Evolutionary conservation across 805 yeast genomes (phyloP).

Genomic region (Candida lessepsii): DNA sequence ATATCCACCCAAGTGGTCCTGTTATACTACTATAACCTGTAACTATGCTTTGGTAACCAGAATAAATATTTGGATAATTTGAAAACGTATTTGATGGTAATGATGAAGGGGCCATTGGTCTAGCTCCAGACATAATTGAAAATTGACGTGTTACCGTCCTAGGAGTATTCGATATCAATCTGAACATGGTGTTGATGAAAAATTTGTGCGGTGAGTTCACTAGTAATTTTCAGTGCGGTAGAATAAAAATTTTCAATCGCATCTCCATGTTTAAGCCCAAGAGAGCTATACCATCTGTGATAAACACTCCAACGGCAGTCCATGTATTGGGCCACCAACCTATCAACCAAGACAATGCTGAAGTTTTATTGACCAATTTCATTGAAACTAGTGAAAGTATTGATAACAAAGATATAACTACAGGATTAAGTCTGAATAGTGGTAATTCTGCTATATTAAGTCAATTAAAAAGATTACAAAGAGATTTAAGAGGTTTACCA

Average conservation of each 20-base stretch:
- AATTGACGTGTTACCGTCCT: neutral
- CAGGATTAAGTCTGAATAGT: conserved; percentile 32
- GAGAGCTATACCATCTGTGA: conserved; percentile 43
- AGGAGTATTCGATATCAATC: neutral
- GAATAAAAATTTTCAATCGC: conserved; percentile 7
- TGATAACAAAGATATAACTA: conserved; percentile 24
- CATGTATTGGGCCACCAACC: conserved; percentile 28
- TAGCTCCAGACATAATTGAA: neutral
- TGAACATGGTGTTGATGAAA: neutral
- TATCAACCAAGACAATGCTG: conserved; percentile 44
- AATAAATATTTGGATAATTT: too few species aligned
- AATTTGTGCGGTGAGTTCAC: too few species aligned
- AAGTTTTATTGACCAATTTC: conserved; percentile 42
- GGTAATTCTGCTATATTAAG: conserved; percentile 45
- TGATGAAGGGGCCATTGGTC: neutral
- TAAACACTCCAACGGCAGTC: conserved; percentile 48
- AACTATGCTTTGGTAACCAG: neutral
- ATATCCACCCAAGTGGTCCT: conserved; percentile 35
- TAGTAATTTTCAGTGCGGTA: neutral
- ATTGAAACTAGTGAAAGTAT: conserved; percentile 38
- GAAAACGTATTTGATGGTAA: too few species aligned
- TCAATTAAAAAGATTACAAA: conserved; percentile 70
- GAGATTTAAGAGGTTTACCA: conserved; percentile 79
- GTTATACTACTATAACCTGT: neutral
- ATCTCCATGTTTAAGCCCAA: conserved; percentile 22